A percentile compares a stretch with the other conserved stretches of the same genome.
Conservation (phyloP, 495 filamentous ascomycete species). For the Penicillium maclennaniae region DNA sequence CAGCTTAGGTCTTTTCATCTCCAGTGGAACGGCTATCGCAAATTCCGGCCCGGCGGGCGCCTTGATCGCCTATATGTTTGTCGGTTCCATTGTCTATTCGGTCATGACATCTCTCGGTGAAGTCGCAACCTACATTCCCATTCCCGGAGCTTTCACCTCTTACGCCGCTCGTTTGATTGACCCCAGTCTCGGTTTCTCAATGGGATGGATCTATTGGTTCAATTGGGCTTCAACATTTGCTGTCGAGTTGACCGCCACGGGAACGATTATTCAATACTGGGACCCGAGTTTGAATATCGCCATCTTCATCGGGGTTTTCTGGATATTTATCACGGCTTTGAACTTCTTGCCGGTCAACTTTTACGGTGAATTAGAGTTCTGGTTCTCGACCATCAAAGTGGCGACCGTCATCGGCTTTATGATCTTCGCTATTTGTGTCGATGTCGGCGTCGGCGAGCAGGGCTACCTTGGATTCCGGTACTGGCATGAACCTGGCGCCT, state of each 20-base stretch:
- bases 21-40: slow-evolving; percentile 61
- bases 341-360: slow-evolving; percentile 55
- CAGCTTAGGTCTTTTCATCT: slow-evolving; percentile 53
- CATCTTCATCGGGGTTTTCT: slow-evolving; percentile 65
- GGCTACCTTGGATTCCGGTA: slow-evolving; percentile 55
- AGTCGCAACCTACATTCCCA: slow-evolving; percentile 69
- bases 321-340: slow-evolving; percentile 57
- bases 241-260: slow-evolving; percentile 63
- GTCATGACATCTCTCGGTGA: slow-evolving; percentile 54
- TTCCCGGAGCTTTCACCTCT: slow-evolving; percentile 65
- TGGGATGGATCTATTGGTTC: slow-evolving; percentile 69
- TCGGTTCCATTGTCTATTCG: slow-evolving; percentile 54
- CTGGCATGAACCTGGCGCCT: slow-evolving; percentile 61
- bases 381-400: slow-evolving; percentile 58
- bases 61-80: slow-evolving; percentile 58
- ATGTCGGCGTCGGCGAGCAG: slow-evolving; percentile 54
- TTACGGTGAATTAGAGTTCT: slow-evolving; percentile 57
- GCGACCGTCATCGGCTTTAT: slow-evolving; percentile 56
- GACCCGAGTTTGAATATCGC: slow-evolving; percentile 51
- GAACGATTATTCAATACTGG: slow-evolving; percentile 70
- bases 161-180: slow-evolving; percentile 67
- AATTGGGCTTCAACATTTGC: slow-evolving; percentile 57
- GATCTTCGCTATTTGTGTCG: slow-evolving; percentile 56
- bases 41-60: slow-evolving; percentile 60
- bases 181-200: slow-evolving; percentile 64